Evolutionary conservation across 75 land plant species (phyloP).

Genomic region (Pinus tabuliformis): DNA sequence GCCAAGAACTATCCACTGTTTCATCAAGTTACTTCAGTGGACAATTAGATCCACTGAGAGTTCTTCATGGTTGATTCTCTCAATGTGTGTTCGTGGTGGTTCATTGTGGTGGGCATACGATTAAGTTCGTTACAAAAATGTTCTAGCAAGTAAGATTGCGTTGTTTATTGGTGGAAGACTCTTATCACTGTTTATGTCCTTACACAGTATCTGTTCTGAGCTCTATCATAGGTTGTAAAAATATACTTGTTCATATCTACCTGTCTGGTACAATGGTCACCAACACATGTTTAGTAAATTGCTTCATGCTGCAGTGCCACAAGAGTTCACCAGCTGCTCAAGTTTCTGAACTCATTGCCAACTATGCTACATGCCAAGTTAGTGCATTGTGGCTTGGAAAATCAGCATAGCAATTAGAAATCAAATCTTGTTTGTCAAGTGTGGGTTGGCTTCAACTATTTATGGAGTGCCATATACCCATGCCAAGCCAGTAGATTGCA

Average conservation of each 20-base stretch:
- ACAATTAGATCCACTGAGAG: slow-evolving; percentile 40
- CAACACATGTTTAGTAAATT: slow-evolving; percentile 4
- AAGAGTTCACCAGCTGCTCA: slow-evolving; percentile 1
- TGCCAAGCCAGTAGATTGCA: not conserved
- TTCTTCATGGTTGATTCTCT: slow-evolving; percentile 8
- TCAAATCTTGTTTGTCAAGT: not conserved
- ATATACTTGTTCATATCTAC: not conserved
- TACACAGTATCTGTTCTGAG: not conserved
- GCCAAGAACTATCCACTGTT: slow-evolving; percentile 46
- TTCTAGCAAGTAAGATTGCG: not conserved
- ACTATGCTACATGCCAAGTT: not conserved
- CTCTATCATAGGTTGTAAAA: slow-evolving; percentile 9
- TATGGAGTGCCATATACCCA: slow-evolving; percentile 7
- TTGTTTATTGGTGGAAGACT: not conserved
- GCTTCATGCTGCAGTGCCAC: not conserved
- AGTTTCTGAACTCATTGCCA: not conserved
- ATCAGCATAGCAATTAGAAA: not conserved
- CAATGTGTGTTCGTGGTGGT: not conserved
- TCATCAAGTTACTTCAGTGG: slow-evolving; percentile 64
- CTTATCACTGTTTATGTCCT: not conserved
- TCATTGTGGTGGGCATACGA: not conserved
- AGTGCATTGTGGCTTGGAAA: not conserved
- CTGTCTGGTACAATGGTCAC: not conserved
- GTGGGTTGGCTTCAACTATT: not conserved
- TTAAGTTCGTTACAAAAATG: not conserved